Percentiles rank a stretch among this genome's conserved stretches.
Evolutionary conservation across 208 protist species (phyloP).

Genomic region (Novymonas esmeraldas): DNA sequence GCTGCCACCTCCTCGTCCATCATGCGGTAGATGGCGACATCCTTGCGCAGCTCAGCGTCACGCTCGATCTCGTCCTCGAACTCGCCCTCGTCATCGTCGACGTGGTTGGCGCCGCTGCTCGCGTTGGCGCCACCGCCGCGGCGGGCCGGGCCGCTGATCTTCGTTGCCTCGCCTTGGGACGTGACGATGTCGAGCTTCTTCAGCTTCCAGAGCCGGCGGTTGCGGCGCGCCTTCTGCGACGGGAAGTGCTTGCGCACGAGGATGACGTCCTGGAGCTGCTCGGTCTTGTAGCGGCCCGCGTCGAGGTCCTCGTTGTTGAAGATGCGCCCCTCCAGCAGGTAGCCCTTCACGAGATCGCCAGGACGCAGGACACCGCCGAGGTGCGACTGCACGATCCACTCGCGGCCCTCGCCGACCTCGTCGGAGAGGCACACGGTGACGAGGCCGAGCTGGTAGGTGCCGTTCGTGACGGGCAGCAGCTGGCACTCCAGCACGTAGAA

Average conservation of each 20-base stretch:
- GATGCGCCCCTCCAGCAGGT: slow-evolving; percentile 88
- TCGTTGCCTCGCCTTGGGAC: slow-evolving; percentile 49
- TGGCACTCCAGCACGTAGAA: slow-evolving; percentile 97
- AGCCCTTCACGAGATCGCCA: slow-evolving; percentile 95
- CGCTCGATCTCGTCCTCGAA: slow-evolving; percentile 91
- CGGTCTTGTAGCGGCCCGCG: slow-evolving; percentile 65
- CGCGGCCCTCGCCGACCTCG: slow-evolving; percentile 96
- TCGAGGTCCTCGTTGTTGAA: slow-evolving; percentile 93
- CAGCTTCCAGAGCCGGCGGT: slow-evolving; percentile 77
- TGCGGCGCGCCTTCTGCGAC: slow-evolving; percentile 68
- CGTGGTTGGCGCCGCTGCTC: slow-evolving; percentile 11
- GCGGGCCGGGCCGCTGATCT: slow-evolving; percentile 16
- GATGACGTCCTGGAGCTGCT: slow-evolving; percentile 90
- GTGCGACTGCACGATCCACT: slow-evolving; percentile 93
- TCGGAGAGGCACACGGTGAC: slow-evolving; percentile 94
- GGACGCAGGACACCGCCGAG: slow-evolving; percentile 93
- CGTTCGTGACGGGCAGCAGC: slow-evolving; percentile 80
- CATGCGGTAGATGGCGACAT: slow-evolving; percentile 84
- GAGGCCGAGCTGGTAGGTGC: slow-evolving; percentile 90
- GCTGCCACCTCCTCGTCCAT: slow-evolving; percentile 53
- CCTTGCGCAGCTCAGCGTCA: slow-evolving; percentile 77
- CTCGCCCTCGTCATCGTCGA: slow-evolving; percentile 67
- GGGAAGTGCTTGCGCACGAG: slow-evolving; percentile 95
- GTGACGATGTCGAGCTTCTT: slow-evolving; percentile 82
- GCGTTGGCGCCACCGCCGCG: slow-evolving; percentile 19